These are phyloP conservation scores for Papilionanthe hybrid DNA, from an alignment of 116 monocot species.

Conservation along the genomic window DNA sequence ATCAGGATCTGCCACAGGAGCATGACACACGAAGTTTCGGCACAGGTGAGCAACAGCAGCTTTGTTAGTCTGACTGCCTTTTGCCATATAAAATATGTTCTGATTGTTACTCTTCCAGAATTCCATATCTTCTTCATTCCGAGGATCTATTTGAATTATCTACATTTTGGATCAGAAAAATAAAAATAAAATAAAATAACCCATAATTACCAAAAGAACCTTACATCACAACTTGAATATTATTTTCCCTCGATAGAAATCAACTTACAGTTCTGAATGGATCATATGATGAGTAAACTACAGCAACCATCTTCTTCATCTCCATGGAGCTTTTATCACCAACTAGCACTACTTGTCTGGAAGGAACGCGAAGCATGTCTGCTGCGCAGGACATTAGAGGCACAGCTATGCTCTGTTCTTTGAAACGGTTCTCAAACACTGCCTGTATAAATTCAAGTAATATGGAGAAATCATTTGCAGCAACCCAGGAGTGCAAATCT, in stretches of 20 bases:
- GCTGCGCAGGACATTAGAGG: constrained; percentile 85
- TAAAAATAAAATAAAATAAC: no score
- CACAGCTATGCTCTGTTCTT: constrained; percentile 64
- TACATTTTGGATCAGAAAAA: constrained; percentile 12
- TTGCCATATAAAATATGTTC: constrained; percentile 60
- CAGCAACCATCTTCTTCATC: constrained; percentile 55
- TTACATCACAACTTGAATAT: no score
- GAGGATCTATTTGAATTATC: constrained; percentile 81
- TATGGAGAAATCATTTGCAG: background rate
- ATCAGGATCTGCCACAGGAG: constrained; percentile 45
- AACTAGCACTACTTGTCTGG: constrained; percentile 69
- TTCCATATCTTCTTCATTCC: constrained; percentile 52
- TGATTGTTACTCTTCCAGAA: constrained; percentile 67
- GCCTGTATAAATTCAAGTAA: constrained; percentile 33
- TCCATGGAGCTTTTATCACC: constrained; percentile 54
- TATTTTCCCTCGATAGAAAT: background rate
- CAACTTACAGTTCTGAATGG: constrained; percentile 62
- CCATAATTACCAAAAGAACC: background rate
- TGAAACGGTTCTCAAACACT: constrained; percentile 64
- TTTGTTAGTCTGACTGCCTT: constrained; percentile 27
- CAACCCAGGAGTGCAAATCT: no score
- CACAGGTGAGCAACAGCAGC: constrained; percentile 59
- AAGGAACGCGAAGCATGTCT: constrained; percentile 59
- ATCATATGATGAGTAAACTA: constrained; percentile 56
- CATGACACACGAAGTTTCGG: constrained; percentile 66